Conservation (phyloP, 202 grass and related monocot genomes). For the Sporobolus alterniflorus region DNA sequence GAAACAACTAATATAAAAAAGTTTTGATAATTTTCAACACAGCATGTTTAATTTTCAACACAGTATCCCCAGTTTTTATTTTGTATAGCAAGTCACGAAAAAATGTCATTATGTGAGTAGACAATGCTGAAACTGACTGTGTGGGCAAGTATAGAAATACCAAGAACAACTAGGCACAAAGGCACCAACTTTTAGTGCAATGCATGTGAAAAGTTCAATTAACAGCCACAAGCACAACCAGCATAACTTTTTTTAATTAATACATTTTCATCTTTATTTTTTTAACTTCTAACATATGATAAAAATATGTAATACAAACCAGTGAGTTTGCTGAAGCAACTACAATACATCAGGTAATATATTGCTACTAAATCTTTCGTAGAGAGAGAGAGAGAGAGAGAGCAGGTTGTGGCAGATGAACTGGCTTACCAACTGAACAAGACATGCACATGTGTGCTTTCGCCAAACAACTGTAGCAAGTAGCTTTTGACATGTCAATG, state of each 20-base stretch:
- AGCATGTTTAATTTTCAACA: neutral
- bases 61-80: neutral
- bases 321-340: neutral
- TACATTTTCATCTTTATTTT: neutral
- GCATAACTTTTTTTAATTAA: neutral
- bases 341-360: neutral
- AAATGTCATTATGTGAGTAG: neutral
- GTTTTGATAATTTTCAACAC: neutral
- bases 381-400: no score
- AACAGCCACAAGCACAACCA: neutral
- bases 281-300: neutral
- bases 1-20: constrained; percentile 9
- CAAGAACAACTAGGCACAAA: neutral
- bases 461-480: constrained; percentile 81
- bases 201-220: constrained; percentile 5
- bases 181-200: constrained; percentile 14
- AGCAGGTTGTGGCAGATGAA: constrained; percentile 11
- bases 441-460: constrained; percentile 76
- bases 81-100: neutral
- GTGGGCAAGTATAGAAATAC: constrained; percentile 13
- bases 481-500: constrained; percentile 85
- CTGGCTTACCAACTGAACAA: constrained; percentile 91
- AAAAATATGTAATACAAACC: constrained; percentile 14
- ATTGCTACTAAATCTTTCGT: no score
- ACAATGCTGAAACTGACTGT: neutral